Evolutionary conservation across 2,329 filamentous ascomycete species (phyloP), one percentile per base, ranked within the genome.

Genomic region (Amauroascus verrucosus): DNA sequence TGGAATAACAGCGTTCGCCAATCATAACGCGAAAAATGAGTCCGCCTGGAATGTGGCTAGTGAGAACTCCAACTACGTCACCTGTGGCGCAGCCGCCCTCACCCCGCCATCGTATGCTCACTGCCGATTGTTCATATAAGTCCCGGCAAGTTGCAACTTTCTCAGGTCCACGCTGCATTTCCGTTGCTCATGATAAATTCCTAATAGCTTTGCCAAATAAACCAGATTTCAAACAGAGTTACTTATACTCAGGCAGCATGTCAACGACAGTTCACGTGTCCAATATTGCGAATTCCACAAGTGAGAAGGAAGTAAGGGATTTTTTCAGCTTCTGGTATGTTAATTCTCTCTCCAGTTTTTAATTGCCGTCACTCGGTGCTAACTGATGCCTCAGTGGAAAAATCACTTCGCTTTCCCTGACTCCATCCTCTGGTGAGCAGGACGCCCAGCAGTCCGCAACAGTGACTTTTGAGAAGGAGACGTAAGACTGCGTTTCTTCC

Each of bases 381-480:
- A 14, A 37, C 40, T 14, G 44, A 47, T 55, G 2, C 40, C n/a
- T 22, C 67, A 93, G 88, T 68, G 93, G 93, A 70, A 97, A 96
- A 78, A 95, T 98, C 70, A 83, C 82, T 61, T 79, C 80, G 63
- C 79, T 98, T 69, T 83, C 88, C 55, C 80, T 96, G 65, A 87
- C 82, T 26, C 72, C 83, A 48, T 75, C 70, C 37, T 75, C 75
- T 24, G 69, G 69, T 40, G 72, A 71, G 37, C 56, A 72, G 51
- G 81, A 81, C 64, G 79, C 84, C 60, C 77, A 80, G 61, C 88
- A 96, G 74, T 83, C 83, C 48, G 93, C 93, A 54, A 86, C 84
- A n/a, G 90, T 98, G 58, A 90, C 83, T 50, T 98, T 98, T 66
- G 93, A 97, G 73, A 96, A 96, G 77, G 84, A 91, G 69, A 94